Conservation (phyloP, 768 basidiomycete genomes). For the Boletales sp. region DNA sequence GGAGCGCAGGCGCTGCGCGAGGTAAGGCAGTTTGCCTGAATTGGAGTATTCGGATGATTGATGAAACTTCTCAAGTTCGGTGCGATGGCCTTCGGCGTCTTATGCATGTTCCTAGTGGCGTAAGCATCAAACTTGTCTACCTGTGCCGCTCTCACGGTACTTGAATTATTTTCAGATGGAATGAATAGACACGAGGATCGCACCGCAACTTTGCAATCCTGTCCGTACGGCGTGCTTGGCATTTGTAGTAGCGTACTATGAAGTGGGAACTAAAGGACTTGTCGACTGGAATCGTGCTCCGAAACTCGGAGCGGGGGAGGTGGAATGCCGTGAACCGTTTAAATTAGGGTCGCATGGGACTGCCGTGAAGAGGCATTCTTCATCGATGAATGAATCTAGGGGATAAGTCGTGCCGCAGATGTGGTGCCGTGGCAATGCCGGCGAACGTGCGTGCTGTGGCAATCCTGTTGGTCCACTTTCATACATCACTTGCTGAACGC, state of each 20-base stretch:
- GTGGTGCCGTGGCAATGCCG: constrained; percentile 26
- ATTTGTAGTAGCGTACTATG: constrained; percentile 4
- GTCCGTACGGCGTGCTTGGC: neutral
- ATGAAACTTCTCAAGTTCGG: constrained; percentile 58
- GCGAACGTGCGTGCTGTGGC: constrained; percentile 37
- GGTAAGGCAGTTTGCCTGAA: constrained; percentile 37
- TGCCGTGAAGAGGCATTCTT: constrained; percentile 1
- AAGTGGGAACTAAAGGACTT: too few species aligned
- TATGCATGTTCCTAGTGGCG: constrained; percentile 91
- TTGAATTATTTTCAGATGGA: constrained; percentile 53
- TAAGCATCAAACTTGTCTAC: constrained; percentile 44
- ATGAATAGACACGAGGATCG: constrained; percentile 51
- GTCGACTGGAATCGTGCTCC: neutral
- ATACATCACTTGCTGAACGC: constrained; percentile 19
- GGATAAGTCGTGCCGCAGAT: constrained; percentile 4
- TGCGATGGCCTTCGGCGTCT: constrained; percentile 87
- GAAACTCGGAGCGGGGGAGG: constrained; percentile 4
- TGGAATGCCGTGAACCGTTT: constrained; percentile 26
- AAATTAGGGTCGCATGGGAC: constrained; percentile 16
- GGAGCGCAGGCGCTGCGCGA: constrained; percentile 88
- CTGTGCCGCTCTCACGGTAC: constrained; percentile 17
- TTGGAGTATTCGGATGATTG: constrained; percentile 15
- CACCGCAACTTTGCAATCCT: neutral
- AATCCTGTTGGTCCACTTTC: constrained; percentile 23
- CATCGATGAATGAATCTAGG: constrained; percentile 18